Evolutionary conservation across 1,284 basidiomycete genomes (phyloP), one percentile per base, ranked within the genome.

Genomic region (Meira miltonrushii): DNA sequence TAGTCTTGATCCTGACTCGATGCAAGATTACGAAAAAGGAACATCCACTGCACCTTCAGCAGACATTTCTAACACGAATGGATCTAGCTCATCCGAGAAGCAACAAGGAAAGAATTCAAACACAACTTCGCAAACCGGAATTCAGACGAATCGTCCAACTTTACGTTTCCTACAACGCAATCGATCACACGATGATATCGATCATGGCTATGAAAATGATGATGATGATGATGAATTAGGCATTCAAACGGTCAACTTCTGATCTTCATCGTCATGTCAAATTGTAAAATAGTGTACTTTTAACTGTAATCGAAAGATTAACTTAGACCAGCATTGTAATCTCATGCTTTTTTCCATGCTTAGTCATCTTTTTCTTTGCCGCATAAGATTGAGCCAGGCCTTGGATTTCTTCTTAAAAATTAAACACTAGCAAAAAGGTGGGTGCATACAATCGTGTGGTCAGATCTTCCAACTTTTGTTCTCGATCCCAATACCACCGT

Each of bases 141-240:
- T 4, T 48, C 17, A 4, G 21, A 48, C 23, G 23, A n/a, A 48
- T 21, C n/a, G 46, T 21, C 46, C 46, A 21, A 13, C 25, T 13
- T 48, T 23, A 25, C 46, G 17, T 12, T 48, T 23, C 46, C 12
- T 23, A 5, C 17, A 6, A 21, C 46, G 46, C 12, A 48, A 48
- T 25, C 25, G 25, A 13, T 48, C 25, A n/a, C 12, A 21, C 17
- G 25, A 25, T 13, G 17, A 25, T 19, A 21, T 12, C 12, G 17
- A 15, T 21, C 3, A 15, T 5, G 12, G 12, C 17, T 13, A 48
- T 25, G 21, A 48, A 13, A 12, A 48, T 21, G 44, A 46, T 21
- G 46, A 48, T 5, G 46, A 48, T 12, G 46, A 48, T 48, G 41
- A 43, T 6, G 46, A 48, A 23, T 3, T 48, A 23, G 46, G 46